Evolutionary conservation across 768 basidiomycete species (phyloP).

Genomic region (Naganishia randhawae): DNA sequence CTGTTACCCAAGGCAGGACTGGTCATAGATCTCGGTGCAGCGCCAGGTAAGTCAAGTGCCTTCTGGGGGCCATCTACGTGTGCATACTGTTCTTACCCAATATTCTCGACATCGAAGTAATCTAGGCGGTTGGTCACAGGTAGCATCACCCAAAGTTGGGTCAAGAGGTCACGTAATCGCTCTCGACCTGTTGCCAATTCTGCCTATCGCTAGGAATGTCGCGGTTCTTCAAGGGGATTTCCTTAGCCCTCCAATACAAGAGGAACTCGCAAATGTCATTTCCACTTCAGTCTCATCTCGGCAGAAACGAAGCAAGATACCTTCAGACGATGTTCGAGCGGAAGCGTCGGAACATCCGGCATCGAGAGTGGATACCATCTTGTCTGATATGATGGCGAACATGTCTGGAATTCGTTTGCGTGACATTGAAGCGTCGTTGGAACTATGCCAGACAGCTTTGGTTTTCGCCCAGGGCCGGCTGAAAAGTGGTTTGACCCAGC

Average conservation of each 20-base stretch:
- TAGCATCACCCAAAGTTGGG: conserved; percentile 50
- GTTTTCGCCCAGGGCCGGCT: conserved; percentile 56
- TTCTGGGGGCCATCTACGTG: background rate
- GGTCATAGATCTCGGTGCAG: conserved; percentile 83
- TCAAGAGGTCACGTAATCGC: conserved; percentile 59
- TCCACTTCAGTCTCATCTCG: conserved; percentile 22
- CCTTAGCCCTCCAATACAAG: conserved; percentile 58
- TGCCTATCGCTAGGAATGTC: conserved; percentile 62
- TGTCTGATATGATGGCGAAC: conserved; percentile 89
- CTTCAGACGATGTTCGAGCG: background rate
- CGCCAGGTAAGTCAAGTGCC: conserved; percentile 55
- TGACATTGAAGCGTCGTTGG: conserved; percentile 67
- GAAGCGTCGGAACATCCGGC: background rate
- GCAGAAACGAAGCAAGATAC: conserved; percentile 1
- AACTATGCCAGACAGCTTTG: conserved; percentile 71
- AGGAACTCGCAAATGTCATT: conserved; percentile 52
- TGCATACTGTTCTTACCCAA: background rate
- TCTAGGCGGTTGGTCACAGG: conserved; percentile 85
- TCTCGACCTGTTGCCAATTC: conserved; percentile 73
- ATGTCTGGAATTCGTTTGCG: conserved; percentile 64
- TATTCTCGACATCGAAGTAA: background rate
- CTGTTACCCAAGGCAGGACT: conserved; percentile 55
- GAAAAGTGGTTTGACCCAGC: background rate
- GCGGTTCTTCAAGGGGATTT: conserved; percentile 74
- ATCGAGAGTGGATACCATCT: conserved; percentile 66